A percentile compares a stretch with the other conserved stretches of the same genome.
These are phyloP conservation scores for Hemileia vastatrix DNA, from an alignment of 1,284 basidiomycete species.

Conservation along the genomic window DNA sequence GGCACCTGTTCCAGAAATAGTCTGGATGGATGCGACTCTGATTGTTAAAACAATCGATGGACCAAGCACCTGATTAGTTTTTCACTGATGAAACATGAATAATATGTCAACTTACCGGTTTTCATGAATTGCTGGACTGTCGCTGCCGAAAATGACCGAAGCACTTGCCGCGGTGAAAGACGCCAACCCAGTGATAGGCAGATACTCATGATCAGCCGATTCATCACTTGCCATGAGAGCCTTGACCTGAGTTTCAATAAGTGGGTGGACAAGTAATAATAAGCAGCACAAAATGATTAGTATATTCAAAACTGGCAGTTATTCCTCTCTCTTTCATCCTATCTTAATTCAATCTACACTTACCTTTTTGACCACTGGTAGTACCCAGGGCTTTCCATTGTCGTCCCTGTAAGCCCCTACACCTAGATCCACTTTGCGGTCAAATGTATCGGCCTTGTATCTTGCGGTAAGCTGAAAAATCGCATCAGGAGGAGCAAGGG, in stretches of 20 bases:
- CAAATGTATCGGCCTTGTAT: constrained; percentile 70
- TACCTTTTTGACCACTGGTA: constrained; percentile 46
- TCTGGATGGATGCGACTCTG: constrained; percentile 59
- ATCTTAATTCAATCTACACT: constrained; percentile 45
- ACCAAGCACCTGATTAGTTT: not conserved
- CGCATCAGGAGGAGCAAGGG: constrained; percentile 47
- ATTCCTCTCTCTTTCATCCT: constrained; percentile 64
- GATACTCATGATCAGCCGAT: constrained; percentile 80
- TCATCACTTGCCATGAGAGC: constrained; percentile 60
- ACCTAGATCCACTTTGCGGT: constrained; percentile 73
- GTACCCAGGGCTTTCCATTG: constrained; percentile 47
- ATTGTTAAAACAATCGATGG: constrained; percentile 6
- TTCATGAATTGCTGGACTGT: constrained; percentile 64
- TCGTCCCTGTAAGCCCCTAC: constrained; percentile 48
- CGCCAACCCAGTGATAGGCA: constrained; percentile 77
- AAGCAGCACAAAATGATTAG: not conserved
- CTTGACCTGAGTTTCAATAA: constrained; percentile 63
- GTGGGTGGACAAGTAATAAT: not conserved
- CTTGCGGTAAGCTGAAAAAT: constrained; percentile 86
- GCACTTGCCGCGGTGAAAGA: constrained; percentile 70
- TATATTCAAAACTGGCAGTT: not conserved
- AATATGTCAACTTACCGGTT: constrained; percentile 46
- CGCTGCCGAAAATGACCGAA: constrained; percentile 65
- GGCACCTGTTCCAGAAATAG: constrained; percentile 90
- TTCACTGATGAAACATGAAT: not conserved